phyloP scores from a whole-genome alignment of 2,329 filamentous ascomycete genomes.

The Pezicula carpinea region DNA sequence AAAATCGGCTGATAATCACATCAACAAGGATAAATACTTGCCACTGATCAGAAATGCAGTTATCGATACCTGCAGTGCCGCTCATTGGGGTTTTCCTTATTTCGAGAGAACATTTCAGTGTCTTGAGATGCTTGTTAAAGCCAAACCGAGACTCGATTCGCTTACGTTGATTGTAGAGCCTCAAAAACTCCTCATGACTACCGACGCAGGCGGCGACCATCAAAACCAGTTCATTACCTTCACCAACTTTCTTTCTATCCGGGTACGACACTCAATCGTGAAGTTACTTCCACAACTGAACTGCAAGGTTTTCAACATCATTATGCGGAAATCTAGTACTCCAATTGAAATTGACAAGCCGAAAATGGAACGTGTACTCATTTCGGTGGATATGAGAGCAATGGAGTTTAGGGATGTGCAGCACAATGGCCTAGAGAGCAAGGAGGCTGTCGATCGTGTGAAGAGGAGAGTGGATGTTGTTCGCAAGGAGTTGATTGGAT shows the following conservation, averaged over 20 bases:
- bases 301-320: slow-evolving; percentile 18
- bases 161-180: slow-evolving; percentile 19
- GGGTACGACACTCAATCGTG: slow-evolving; percentile 14
- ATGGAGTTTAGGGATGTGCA: neutral
- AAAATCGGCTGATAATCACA: neutral
- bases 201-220: slow-evolving; percentile 8
- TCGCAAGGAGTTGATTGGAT: slow-evolving; percentile 9
- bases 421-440: neutral
- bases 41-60: slow-evolving; percentile 15
- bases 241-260: slow-evolving; percentile 17
- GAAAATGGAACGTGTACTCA: slow-evolving; percentile 4
- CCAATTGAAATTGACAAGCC: too few species aligned
- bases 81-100: slow-evolving; percentile 16
- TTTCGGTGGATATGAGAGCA: slow-evolving; percentile 12
- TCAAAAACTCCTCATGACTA: slow-evolving; percentile 8
- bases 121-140: slow-evolving; percentile 12
- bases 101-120: slow-evolving; percentile 12
- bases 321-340: slow-evolving; percentile 16
- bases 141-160: slow-evolving; percentile 12
- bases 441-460: slow-evolving; percentile 4
- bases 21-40: slow-evolving; percentile 9
- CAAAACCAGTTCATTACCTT: slow-evolving; percentile 16
- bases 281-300: slow-evolving; percentile 11
- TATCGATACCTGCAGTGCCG: slow-evolving; percentile 12
- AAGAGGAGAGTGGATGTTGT: slow-evolving; percentile 1